Conservation (phyloP, 1,284 basidiomycete species). For the Heliocybe sulcata region DNA sequence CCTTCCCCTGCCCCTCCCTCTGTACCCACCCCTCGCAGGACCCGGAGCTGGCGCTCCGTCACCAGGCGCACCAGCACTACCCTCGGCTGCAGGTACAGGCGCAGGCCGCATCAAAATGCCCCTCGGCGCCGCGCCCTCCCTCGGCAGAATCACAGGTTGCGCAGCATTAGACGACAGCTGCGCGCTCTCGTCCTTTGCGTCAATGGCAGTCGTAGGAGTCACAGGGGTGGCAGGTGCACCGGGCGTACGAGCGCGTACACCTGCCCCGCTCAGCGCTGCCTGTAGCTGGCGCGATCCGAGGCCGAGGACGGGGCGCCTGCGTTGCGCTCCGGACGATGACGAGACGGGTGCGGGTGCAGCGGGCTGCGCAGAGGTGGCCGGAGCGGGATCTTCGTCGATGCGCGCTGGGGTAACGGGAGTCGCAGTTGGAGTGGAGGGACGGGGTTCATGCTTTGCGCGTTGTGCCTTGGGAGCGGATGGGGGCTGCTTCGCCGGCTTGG, state of each 20-base stretch:
- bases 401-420: constrained; percentile 2
- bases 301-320: constrained; percentile 48
- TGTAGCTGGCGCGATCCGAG: constrained; percentile 59
- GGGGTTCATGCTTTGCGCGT: constrained; percentile 6
- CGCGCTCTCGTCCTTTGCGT: too few relatives aligned
- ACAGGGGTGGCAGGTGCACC: background rate
- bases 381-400: background rate
- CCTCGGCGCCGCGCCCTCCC: background rate
- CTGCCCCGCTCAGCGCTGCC: constrained; percentile 52
- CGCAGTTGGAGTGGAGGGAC: constrained; percentile 7
- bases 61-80: background rate
- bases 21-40: background rate
- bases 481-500: constrained; percentile 8
- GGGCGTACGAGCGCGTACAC: constrained; percentile 19
- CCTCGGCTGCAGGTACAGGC: too few relatives aligned
- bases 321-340: constrained; percentile 13
- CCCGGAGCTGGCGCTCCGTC: background rate
- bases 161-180: too few relatives aligned
- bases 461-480: constrained; percentile 7
- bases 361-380: constrained; percentile 13
- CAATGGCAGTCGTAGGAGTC: too few relatives aligned
- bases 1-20: background rate
- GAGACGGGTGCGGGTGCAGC: constrained; percentile 8
- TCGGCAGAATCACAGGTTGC: too few relatives aligned
- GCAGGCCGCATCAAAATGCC: background rate